Percentiles rank a stretch among this genome's conserved stretches.
phyloP scores from a whole-genome alignment of 1,284 basidiomycete species.

The Chondrostereum purpureum region DNA sequence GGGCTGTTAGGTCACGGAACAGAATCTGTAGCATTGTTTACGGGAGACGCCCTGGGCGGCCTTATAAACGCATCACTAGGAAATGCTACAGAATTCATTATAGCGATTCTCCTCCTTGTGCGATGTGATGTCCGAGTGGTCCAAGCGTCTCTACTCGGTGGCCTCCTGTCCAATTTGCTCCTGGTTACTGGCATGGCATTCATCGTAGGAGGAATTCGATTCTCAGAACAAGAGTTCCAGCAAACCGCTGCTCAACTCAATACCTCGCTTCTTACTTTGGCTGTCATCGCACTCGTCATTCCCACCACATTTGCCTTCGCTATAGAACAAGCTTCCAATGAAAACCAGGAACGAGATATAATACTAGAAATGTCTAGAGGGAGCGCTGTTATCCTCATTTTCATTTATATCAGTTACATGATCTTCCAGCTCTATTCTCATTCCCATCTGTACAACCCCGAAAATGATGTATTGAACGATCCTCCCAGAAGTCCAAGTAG shows the following conservation, averaged over 20 bases:
- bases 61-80: constrained; percentile 59
- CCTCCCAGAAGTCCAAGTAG: no score
- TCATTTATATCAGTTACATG: constrained; percentile 7
- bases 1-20: constrained; percentile 60
- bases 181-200: constrained; percentile 11
- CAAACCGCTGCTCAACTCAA: constrained; percentile 10
- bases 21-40: constrained; percentile 54
- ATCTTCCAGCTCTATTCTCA: constrained; percentile 9
- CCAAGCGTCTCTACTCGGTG: constrained; percentile 16
- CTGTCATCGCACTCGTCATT: constrained; percentile 8
- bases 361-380: constrained; percentile 10
- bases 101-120: constrained; percentile 20
- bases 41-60: constrained; percentile 52
- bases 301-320: constrained; percentile 9
- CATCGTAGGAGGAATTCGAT: constrained; percentile 9
- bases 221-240: constrained; percentile 9
- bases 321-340: constrained; percentile 6
- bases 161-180: constrained; percentile 2
- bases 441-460: constrained; percentile 11
- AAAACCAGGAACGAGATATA: constrained; percentile 6
- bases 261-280: constrained; percentile 7
- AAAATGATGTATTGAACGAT: constrained; percentile 5
- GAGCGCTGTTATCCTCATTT: constrained; percentile 6
- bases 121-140: constrained; percentile 12
- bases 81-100: constrained; percentile 50